Percentiles rank a stretch among this genome's conserved stretches.
phyloP scores from a whole-genome alignment of 176 grass and related monocot species.

The Saccharum spontaneum region DNA sequence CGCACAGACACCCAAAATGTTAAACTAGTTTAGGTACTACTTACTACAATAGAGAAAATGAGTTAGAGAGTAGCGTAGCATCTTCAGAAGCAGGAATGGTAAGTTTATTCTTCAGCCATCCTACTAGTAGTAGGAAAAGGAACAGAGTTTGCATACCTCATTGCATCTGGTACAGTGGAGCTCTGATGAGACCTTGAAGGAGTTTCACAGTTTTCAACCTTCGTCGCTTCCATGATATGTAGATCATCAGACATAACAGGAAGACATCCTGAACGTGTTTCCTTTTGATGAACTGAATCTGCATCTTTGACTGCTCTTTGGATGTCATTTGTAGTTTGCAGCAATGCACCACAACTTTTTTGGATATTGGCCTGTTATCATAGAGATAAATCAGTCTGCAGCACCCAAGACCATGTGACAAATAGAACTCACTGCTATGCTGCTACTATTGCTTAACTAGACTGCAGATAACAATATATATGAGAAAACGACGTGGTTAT shows the following conservation, averaged over 20 bases:
- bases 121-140: background rate
- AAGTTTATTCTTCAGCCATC: background rate
- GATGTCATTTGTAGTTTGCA: conserved; percentile 46
- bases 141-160: conserved; percentile 32
- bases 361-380: conserved; percentile 40
- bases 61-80: background rate
- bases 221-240: conserved; percentile 2
- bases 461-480: background rate
- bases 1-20: background rate
- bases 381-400: conserved; percentile 13
- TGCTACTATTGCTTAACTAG: background rate
- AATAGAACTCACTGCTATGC: background rate
- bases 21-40: background rate
- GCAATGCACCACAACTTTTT: conserved; percentile 1
- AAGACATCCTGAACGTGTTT: background rate
- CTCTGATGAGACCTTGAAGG: conserved; percentile 35
- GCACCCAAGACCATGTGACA: background rate
- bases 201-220: conserved; percentile 30
- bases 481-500: background rate
- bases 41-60: background rate
- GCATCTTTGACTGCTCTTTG: background rate
- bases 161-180: conserved; percentile 37
- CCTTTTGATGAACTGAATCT: conserved; percentile 9
- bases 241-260: conserved; percentile 19
- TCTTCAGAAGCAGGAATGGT: conserved; percentile 12